phyloP scores from a whole-genome alignment of 768 basidiomycete species.

The Tephrocybe sp. region DNA sequence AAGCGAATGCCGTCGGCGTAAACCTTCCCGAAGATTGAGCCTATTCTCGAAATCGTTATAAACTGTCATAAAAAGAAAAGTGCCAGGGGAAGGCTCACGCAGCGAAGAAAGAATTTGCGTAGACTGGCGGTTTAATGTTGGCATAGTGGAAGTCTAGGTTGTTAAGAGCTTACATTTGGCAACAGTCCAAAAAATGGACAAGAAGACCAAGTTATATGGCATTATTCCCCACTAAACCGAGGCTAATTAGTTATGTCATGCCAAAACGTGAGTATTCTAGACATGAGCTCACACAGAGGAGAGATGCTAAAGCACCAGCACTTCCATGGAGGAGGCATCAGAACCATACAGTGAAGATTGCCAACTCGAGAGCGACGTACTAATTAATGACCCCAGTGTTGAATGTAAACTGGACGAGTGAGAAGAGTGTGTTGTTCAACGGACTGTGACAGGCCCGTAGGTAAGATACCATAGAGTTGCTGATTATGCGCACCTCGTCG shows the following conservation, averaged over 20 bases:
- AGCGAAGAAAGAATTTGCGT: slow-evolving; percentile 13
- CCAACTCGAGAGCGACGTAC: not conserved
- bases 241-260: not conserved
- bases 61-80: not conserved
- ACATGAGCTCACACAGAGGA: slow-evolving; percentile 6
- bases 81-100: not conserved
- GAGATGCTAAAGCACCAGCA: slow-evolving; percentile 9
- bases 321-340: not conserved
- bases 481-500: not conserved
- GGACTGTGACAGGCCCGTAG: not conserved
- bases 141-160: not conserved
- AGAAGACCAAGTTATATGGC: slow-evolving; percentile 11
- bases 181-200: slow-evolving; percentile 9
- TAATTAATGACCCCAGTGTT: slow-evolving; percentile 10
- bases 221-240: slow-evolving; percentile 4
- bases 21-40: slow-evolving; percentile 7
- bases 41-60: too few relatives aligned
- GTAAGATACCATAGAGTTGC: not conserved
- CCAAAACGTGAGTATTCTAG: not conserved
- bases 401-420: slow-evolving; percentile 7
- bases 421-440: not conserved
- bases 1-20: slow-evolving; percentile 9
- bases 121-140: not conserved
- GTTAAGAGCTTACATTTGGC: not conserved
- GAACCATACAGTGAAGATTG: not conserved